A percentile compares a stretch with the other conserved stretches of the same genome.
These are phyloP conservation scores for Kwoniella dejecticola DNA, from an alignment of 768 basidiomycete species.

Conservation along the genomic window DNA sequence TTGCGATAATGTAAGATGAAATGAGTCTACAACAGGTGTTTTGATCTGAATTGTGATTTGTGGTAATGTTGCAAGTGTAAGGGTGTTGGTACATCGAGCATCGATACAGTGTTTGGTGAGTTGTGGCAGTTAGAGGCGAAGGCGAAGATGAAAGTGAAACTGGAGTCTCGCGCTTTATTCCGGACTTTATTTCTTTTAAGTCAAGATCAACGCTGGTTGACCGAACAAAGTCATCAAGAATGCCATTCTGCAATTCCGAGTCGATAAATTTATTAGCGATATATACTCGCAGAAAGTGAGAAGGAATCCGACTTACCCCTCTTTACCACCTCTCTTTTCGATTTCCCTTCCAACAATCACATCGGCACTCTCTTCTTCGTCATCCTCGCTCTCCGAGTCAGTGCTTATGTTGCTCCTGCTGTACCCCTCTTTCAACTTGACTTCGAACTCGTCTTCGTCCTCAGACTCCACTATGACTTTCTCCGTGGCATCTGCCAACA, in stretches of 20 bases:
- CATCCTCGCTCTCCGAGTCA: slow-evolving; percentile 37
- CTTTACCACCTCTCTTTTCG: slow-evolving; percentile 42
- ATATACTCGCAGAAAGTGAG: neutral
- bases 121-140: too few relatives aligned
- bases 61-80: neutral
- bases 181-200: slow-evolving; percentile 22
- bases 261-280: neutral
- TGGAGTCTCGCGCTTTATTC: too few relatives aligned
- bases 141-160: too few relatives aligned
- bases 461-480: slow-evolving; percentile 23
- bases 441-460: slow-evolving; percentile 26
- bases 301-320: slow-evolving; percentile 39
- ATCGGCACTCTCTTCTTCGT: slow-evolving; percentile 47
- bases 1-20: too few relatives aligned
- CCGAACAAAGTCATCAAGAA: slow-evolving; percentile 52
- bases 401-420: slow-evolving; percentile 15
- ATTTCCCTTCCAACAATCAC: slow-evolving; percentile 42
- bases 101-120: too few relatives aligned
- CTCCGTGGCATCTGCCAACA: slow-evolving; percentile 2
- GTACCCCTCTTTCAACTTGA: slow-evolving; percentile 39
- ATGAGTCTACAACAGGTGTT: neutral
- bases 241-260: slow-evolving; percentile 24
- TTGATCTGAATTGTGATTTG: neutral
- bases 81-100: too few relatives aligned
- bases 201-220: slow-evolving; percentile 52